Evolutionary conservation across 2,329 filamentous ascomycete species (phyloP).

Genomic region (Camillea tinctor): DNA sequence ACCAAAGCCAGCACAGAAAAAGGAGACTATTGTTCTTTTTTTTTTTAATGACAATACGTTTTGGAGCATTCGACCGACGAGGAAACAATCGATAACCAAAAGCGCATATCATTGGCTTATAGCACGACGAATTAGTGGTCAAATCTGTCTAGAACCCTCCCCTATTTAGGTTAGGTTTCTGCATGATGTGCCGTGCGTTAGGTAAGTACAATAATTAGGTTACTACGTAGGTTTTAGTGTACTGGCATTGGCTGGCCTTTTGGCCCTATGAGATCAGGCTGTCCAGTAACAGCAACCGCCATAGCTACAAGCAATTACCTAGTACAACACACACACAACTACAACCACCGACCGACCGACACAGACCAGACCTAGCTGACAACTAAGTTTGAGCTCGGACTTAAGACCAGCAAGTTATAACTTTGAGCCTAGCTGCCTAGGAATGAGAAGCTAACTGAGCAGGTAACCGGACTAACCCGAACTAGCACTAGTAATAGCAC

Average conservation of each 20-base stretch:
- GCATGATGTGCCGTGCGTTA: constrained; percentile 12
- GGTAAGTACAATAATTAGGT: too few relatives aligned
- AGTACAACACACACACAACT: background rate
- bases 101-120: constrained; percentile 10
- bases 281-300: background rate
- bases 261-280: constrained; percentile 21
- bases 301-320: too few relatives aligned
- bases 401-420: too few relatives aligned
- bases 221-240: too few relatives aligned
- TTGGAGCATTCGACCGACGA: background rate
- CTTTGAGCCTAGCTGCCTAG: background rate
- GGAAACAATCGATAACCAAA: constrained; percentile 6
- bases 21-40: background rate
- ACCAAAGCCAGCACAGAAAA: background rate
- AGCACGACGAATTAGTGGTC: constrained; percentile 20
- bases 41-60: background rate
- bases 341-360: too few relatives aligned
- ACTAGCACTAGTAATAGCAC: background rate
- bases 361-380: too few relatives aligned
- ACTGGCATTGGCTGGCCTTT: too few relatives aligned
- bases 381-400: too few relatives aligned
- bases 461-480: background rate
- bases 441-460: background rate
- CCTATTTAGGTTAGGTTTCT: constrained; percentile 12
- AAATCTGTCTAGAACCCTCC: constrained; percentile 1